phyloP scores from a whole-genome alignment of 257 asterid genomes.

The Rauvolfia tetraphylla region DNA sequence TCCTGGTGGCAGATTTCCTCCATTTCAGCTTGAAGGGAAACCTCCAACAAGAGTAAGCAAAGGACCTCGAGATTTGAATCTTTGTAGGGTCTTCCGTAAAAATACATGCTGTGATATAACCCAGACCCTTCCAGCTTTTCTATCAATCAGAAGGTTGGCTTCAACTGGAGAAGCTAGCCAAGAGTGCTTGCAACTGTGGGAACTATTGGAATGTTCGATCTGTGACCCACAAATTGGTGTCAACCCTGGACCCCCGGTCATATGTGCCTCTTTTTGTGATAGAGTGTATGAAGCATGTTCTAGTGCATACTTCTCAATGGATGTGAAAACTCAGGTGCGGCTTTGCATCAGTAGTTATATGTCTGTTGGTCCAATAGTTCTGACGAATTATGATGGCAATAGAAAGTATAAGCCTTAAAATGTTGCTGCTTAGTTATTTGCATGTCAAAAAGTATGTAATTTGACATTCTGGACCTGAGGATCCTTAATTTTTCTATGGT shows the following conservation, averaged over 20 bases:
- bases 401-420: neutral
- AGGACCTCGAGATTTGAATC: slow-evolving; percentile 76
- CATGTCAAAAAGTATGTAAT: neutral
- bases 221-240: slow-evolving; percentile 90
- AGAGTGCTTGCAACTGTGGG: slow-evolving; percentile 97
- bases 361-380: neutral
- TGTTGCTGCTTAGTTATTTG: neutral
- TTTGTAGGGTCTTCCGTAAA: slow-evolving; percentile 88
- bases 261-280: slow-evolving; percentile 80
- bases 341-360: neutral
- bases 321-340: slow-evolving; percentile 81
- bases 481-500: neutral
- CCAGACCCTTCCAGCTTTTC: slow-evolving; percentile 85
- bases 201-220: slow-evolving; percentile 82
- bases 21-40: slow-evolving; percentile 70
- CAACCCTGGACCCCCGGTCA: slow-evolving; percentile 71
- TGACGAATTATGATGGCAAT: neutral
- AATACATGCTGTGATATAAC: slow-evolving; percentile 86
- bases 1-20: slow-evolving; percentile 88
- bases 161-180: slow-evolving; percentile 92
- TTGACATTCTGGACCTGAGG: neutral
- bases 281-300: slow-evolving; percentile 77
- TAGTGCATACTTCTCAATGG: slow-evolving; percentile 74
- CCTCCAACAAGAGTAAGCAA: slow-evolving; percentile 79
- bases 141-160: slow-evolving; percentile 79